Evolutionary conservation across 2,329 filamentous ascomycete species (phyloP), one percentile per base, ranked within the genome.

Genomic region (Trichoderma sp.): DNA sequence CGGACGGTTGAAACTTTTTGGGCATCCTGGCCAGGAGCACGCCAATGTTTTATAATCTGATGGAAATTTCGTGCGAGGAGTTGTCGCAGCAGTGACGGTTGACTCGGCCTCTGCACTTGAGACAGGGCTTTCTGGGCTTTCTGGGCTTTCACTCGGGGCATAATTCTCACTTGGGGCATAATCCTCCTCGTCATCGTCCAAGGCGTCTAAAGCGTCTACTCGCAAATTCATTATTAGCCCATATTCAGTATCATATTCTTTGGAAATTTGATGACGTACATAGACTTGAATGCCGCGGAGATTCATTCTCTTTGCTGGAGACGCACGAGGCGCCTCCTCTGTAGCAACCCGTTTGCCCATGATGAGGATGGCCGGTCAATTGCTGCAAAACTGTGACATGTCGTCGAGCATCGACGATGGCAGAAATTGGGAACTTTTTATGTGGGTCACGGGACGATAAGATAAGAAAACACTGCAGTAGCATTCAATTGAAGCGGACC

Each of bases 1-100:
- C 1, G 95, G 95, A 3, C 96, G 92, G 83, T 97, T 97, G 87
- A 97, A 98, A 7, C 92, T 91, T 85, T 97, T 97, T 75, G 86
- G 85, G 82, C 96, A 98, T 77, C 88, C 90, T 12, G 92, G 89
- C 82, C 91, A 92, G 1, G 93, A 91, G 84, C 96, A 98, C 73
- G 87, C 86, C 78, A 95, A 92, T 6, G 91, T 95, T 86, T 97
- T 97, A 75, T 91, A 88, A 81, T 91, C 94, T 59, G 92, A 94
- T 4, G 92, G 92, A 77, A 90, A 91, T 75, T 88, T 90, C 75
- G 85, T 83, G 14, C 86, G 84, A 4, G 89, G 88, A 4, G 84
- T 84, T 1, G 84, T 84, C 4, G 80, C 82, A 29, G 80, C 81
- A 1, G 83, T 84, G 8, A 80, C 76, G 8, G 82, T 81, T 1